Percentiles rank a stretch among this genome's conserved stretches.
phyloP scores from a whole-genome alignment of 306 rosid species.

The Cyamopsis tetragonoloba region DNA sequence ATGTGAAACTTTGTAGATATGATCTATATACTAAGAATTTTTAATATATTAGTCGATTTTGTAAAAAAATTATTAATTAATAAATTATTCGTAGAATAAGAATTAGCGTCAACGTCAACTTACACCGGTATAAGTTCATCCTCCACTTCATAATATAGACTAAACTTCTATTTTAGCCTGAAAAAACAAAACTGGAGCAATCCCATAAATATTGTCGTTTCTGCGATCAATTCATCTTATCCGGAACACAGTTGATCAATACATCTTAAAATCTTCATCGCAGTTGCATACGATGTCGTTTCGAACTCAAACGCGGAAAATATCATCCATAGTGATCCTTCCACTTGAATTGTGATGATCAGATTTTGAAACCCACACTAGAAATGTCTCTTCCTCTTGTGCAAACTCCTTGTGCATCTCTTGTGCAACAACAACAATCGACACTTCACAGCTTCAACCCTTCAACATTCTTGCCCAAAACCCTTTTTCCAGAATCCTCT shows the following conservation, averaged over 20 bases:
- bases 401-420: constrained; percentile 35
- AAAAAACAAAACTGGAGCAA: no score
- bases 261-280: no score
- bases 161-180: no score
- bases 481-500: constrained; percentile 39
- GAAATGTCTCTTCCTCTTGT: constrained; percentile 51
- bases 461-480: constrained; percentile 38
- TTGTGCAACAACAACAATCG: constrained; percentile 31
- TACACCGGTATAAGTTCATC: no score
- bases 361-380: neutral
- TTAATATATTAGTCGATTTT: no score
- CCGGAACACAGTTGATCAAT: neutral
- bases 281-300: neutral
- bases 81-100: no score
- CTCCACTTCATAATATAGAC: no score
- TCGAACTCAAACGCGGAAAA: neutral
- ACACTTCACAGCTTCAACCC: constrained; percentile 6
- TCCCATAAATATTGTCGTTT: no score
- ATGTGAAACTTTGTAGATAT: no score
- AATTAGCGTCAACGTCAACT: no score
- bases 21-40: no score
- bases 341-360: neutral
- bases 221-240: neutral
- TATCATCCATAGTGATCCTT: neutral
- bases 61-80: no score